Conservation (phyloP, 2,329 filamentous ascomycete genomes). For the Exophiala sp. region DNA sequence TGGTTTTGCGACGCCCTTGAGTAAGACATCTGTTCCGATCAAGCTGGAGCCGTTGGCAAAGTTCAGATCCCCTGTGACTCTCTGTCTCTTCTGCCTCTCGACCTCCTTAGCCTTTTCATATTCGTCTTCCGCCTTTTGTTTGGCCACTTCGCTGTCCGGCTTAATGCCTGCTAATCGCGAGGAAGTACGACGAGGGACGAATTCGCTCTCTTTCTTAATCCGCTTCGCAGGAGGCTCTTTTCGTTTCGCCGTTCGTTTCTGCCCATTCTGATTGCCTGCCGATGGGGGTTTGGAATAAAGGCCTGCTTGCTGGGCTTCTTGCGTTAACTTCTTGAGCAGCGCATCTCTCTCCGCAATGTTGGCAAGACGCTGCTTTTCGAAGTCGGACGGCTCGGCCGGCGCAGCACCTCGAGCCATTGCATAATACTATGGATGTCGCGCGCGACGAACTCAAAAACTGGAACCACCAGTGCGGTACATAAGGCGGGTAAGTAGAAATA, state of each 20-base stretch:
- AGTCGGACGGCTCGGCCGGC: conserved; percentile 62
- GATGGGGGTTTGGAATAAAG: conserved; percentile 52
- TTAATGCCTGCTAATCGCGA: conserved; percentile 57
- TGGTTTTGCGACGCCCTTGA: conserved; percentile 64
- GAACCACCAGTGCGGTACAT: no score
- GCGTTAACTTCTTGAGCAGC: conserved; percentile 69
- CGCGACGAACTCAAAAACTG: no score
- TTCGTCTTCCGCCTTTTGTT: conserved; percentile 63
- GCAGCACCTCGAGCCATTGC: conserved; percentile 18
- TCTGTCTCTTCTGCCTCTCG: conserved; percentile 56
- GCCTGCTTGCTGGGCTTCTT: conserved; percentile 62
- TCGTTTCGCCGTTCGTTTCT: conserved; percentile 41
- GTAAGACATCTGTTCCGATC: conserved; percentile 54
- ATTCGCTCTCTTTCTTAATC: conserved; percentile 57
- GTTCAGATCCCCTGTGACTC: conserved; percentile 62
- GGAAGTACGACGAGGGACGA: conserved; percentile 53
- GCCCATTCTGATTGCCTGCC: conserved; percentile 41
- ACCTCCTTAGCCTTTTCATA: conserved; percentile 52
- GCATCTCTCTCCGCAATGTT: conserved; percentile 85
- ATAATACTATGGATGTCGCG: no score
- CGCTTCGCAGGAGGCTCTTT: conserved; percentile 45
- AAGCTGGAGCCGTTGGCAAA: conserved; percentile 73
- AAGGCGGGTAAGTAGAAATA: no score
- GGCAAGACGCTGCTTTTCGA: conserved; percentile 75
- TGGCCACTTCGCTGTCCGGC: conserved; percentile 61